Evolutionary conservation across 208 protist genomes (phyloP), one percentile per base, ranked within the genome.

Genomic region (Strigomonas galati): DNA sequence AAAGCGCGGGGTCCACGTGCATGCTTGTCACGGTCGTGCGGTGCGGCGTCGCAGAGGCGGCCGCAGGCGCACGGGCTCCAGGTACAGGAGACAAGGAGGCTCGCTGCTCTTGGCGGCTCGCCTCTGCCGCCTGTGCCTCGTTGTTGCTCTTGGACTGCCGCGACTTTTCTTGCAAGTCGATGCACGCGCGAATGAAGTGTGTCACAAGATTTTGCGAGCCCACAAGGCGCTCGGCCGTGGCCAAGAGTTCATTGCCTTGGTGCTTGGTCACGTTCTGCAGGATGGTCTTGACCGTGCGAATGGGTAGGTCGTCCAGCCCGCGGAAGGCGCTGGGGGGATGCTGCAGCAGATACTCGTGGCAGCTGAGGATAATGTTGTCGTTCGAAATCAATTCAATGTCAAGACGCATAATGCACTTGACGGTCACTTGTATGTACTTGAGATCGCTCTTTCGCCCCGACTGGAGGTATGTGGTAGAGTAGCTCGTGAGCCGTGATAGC

Each of bases 401-500:
- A 2, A 93, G 44, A 46, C 84, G 72, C 85, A 94, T 91, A n/a
- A 92, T 57, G 54, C 90, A 96, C 78, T 93, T 93, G 23, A 93
- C 90, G 21, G 84, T 92, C 17, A 96, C 85, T 63, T 96, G 85
- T 46, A 96, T 87, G 65, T 90, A 96, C 79, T 93, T 96, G 40
- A 93, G 75, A 61, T 93, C 85, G 40, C 35, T 79, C 62, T 88
- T 89, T 44, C 81, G 77, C 19, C 77, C 74, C 10, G 64, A 81
- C 21, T 82, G 68, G 1, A 89, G 79, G 62, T 95, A 95, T 53
- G 76, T 75, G 21, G 80, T 76, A 27, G 90, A 95, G 79, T 93
- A 93, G 70, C 69, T 80, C 31, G 83, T 87, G 74, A 95, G 82
- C n/a, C 82, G 76, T 15, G 78, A 88, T 31, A 95, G 67, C 26